A percentile compares a stretch with the other conserved stretches of the same genome.
phyloP scores from a whole-genome alignment of 768 basidiomycete species.

The Mycena venus region DNA sequence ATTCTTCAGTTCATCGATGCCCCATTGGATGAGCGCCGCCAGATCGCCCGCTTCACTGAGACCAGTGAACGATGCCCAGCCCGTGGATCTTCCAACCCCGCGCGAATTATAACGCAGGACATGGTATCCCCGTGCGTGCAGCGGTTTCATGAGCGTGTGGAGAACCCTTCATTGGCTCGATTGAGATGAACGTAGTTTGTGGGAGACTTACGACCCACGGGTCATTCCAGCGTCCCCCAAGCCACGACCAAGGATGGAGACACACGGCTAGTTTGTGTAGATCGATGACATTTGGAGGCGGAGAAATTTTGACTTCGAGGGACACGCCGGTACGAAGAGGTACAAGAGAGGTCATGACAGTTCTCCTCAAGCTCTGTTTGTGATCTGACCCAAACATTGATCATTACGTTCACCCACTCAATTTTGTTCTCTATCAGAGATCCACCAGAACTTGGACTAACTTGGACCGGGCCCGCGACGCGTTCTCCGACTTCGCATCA shows the following conservation, averaged over 20 bases:
- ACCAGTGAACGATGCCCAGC: constrained; percentile 82
- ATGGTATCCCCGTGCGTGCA: constrained; percentile 64
- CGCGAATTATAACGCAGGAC: constrained; percentile 84
- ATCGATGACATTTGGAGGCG: constrained; percentile 38
- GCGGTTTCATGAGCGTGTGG: constrained; percentile 51
- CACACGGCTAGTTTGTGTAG: constrained; percentile 72
- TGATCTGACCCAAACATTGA: not conserved
- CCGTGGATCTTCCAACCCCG: constrained; percentile 81
- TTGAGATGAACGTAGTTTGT: not conserved
- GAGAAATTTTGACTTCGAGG: constrained; percentile 56
- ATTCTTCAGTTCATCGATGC: constrained; percentile 55
- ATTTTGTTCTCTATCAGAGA: too few relatives aligned
- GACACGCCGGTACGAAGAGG: constrained; percentile 55
- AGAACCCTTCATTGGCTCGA: constrained; percentile 56
- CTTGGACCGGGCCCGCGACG: too few relatives aligned
- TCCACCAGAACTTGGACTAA: too few relatives aligned
- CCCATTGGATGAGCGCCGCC: constrained; percentile 71
- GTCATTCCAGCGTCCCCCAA: constrained; percentile 83
- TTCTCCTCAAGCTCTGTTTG: not conserved
- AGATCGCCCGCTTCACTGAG: constrained; percentile 79
- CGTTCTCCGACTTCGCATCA: too few relatives aligned
- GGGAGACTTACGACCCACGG: constrained; percentile 63
- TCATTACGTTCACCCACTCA: too few relatives aligned
- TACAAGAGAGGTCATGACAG: constrained; percentile 14
- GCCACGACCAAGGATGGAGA: constrained; percentile 89